These are phyloP conservation scores for Melastoma candidum DNA, from an alignment of 441 rosid species.

Conservation along the genomic window DNA sequence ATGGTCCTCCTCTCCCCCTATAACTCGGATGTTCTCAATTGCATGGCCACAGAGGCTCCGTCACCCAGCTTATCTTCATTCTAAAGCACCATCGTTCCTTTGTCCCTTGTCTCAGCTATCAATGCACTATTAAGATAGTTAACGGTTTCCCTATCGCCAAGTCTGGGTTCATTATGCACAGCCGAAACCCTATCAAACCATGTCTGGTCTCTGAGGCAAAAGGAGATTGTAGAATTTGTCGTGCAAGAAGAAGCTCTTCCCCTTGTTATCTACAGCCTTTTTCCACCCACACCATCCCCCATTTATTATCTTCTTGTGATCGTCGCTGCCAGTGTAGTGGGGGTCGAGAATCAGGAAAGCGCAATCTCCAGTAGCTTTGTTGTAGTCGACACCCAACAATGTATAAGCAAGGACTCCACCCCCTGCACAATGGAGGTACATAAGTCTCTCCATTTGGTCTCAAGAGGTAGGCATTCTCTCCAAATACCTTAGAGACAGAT, in stretches of 20 bases:
- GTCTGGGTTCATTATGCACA: no score
- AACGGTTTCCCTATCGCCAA: no score
- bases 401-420: slow-evolving; percentile 97
- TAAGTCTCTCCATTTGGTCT: background rate
- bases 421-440: slow-evolving; percentile 30
- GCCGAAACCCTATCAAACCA: slow-evolving; percentile 35
- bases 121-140: no score
- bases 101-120: no score
- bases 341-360: slow-evolving; percentile 92
- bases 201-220: slow-evolving; percentile 79
- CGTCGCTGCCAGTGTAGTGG: slow-evolving; percentile 77
- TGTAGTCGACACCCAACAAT: slow-evolving; percentile 71
- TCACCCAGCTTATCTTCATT: no score
- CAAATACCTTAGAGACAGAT: no score
- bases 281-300: slow-evolving; percentile 98
- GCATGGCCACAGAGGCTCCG: no score
- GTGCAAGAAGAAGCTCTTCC: slow-evolving; percentile 81
- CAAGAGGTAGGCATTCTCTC: no score
- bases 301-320: slow-evolving; percentile 70
- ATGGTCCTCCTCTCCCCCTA: no score
- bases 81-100: no score
- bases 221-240: slow-evolving; percentile 88
- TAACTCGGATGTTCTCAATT: no score
- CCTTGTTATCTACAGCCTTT: slow-evolving; percentile 77
- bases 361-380: slow-evolving; percentile 69